These are phyloP conservation scores for Nematocida ironsii DNA, from an alignment of 371 early-diverging fungal species.

Conservation along the genomic window DNA sequence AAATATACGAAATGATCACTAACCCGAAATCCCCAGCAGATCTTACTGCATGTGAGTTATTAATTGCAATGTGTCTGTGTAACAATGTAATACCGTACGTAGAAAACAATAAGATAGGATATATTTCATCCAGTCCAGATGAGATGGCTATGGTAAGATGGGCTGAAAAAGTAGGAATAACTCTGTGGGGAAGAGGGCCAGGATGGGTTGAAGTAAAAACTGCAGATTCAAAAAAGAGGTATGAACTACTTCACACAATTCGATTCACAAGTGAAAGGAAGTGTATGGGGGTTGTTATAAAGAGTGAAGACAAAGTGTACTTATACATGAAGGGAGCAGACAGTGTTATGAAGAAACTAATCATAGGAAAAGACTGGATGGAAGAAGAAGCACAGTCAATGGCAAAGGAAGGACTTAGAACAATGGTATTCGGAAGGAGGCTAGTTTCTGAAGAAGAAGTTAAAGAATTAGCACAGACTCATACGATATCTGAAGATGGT, in stretches of 20 bases:
- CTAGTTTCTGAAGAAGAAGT: conserved; percentile 73
- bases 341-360: conserved; percentile 83
- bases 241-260: conserved; percentile 82
- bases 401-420: conserved; percentile 95
- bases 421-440: conserved; percentile 86
- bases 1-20: conserved; percentile 51
- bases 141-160: conserved; percentile 96
- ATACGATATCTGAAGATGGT: conserved; percentile 76
- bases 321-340: conserved; percentile 97
- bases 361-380: conserved; percentile 90
- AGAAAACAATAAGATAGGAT: conserved; percentile 73
- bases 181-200: conserved; percentile 69
- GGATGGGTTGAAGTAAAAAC: conserved; percentile 55
- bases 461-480: conserved; percentile 44
- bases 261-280: conserved; percentile 95
- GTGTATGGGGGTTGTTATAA: conserved; percentile 93
- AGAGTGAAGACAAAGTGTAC: conserved; percentile 70
- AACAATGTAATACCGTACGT: conserved; percentile 78
- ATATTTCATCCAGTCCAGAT: conserved; percentile 97
- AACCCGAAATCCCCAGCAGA: conserved; percentile 41
- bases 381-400: conserved; percentile 96
- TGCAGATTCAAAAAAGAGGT: conserved; percentile 65
- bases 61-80: conserved; percentile 80
- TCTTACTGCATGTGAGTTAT: conserved; percentile 69
- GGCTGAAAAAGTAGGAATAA: conserved; percentile 82